Percentiles rank a stretch among this genome's conserved stretches.
Conservation (phyloP, 2,329 filamentous ascomycete species). For the Colletotrichum viniferum region DNA sequence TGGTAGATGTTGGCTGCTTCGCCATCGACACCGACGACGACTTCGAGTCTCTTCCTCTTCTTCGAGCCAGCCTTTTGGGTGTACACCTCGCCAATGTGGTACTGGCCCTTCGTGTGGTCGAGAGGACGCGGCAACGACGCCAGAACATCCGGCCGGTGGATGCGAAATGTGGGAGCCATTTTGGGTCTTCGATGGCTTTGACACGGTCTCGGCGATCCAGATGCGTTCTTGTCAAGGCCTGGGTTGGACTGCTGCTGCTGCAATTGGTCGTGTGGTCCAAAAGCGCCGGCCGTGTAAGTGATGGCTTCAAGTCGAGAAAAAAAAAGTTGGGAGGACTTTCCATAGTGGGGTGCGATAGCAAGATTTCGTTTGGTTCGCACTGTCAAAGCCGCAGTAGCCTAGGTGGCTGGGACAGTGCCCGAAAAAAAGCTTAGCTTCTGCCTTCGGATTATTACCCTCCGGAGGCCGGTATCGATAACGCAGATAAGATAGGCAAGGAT, state of each 20-base stretch:
- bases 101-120: constrained; percentile 49
- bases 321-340: constrained; percentile 18
- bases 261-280: constrained; percentile 8
- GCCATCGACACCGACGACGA: constrained; percentile 68
- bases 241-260: background rate
- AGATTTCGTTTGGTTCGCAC: background rate
- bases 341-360: constrained; percentile 8
- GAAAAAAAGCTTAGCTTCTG: background rate
- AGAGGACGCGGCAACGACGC: constrained; percentile 64
- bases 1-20: constrained; percentile 71
- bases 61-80: constrained; percentile 61
- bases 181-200: constrained; percentile 3
- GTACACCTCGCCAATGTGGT: constrained; percentile 65
- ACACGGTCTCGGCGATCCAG: background rate
- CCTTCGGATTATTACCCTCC: background rate
- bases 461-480: background rate
- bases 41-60: constrained; percentile 67
- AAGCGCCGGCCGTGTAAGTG: constrained; percentile 8
- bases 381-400: background rate
- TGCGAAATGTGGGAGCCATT: constrained; percentile 65
- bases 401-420: background rate
- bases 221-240: background rate
- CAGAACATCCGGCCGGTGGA: constrained; percentile 69
- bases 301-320: constrained; percentile 13
- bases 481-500: background rate